phyloP scores from a whole-genome alignment of 192 early-diverging fungal species.

The Mortierella claussenii region DNA sequence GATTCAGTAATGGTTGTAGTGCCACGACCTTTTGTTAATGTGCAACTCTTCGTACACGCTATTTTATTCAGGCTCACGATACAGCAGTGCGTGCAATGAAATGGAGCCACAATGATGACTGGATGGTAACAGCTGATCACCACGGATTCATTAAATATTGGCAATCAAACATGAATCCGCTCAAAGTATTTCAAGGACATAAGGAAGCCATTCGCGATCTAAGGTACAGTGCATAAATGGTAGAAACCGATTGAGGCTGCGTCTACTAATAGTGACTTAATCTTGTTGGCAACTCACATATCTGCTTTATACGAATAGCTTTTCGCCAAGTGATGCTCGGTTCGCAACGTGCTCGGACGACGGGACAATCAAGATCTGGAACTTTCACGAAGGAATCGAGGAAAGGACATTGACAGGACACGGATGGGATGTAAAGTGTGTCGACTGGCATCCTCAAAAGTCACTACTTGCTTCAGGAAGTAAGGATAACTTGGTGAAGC shows the following conservation, averaged over 20 bases:
- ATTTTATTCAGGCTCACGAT: conserved; percentile 81
- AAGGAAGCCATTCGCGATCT: conserved; percentile 91
- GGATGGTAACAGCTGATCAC: conserved; percentile 95
- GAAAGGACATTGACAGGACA: conserved; percentile 87
- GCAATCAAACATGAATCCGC: conserved; percentile 95
- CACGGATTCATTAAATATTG: conserved; percentile 96
- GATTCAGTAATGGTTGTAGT: neutral
- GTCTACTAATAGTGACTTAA: neutral
- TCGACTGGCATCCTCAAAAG: conserved; percentile 97
- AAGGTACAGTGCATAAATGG: too few species aligned
- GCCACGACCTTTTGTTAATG: neutral
- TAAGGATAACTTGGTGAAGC: conserved; percentile 94
- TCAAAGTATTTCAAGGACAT: conserved; percentile 90
- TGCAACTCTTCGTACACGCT: neutral
- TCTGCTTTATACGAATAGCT: too few species aligned
- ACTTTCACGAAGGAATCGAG: conserved; percentile 85
- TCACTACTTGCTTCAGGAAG: conserved; percentile 93
- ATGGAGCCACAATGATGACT: conserved; percentile 96
- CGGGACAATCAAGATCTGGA: conserved; percentile 96
- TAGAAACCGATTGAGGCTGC: too few species aligned
- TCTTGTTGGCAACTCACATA: neutral
- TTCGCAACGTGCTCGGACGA: conserved; percentile 98
- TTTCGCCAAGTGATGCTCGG: conserved; percentile 92
- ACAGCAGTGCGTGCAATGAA: conserved; percentile 94
- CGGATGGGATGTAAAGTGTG: conserved; percentile 96